Evolutionary conservation across 257 asterid genomes (phyloP).

Genomic region (Rubia yunnanensis): DNA sequence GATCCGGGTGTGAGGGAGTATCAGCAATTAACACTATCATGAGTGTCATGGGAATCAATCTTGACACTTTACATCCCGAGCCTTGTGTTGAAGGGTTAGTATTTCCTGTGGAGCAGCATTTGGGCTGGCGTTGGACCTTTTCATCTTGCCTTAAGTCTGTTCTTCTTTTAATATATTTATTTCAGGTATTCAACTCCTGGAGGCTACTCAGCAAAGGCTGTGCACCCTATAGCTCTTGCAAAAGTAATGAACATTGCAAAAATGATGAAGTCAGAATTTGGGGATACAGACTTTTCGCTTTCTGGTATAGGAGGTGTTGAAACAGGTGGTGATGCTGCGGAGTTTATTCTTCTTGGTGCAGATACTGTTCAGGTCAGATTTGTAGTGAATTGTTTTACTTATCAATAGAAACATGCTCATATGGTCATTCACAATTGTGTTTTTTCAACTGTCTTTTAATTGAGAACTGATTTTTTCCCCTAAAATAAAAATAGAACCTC

Average conservation of each 20-base stretch:
- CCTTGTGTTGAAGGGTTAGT: conserved; percentile 97
- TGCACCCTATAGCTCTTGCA: conserved; percentile 97
- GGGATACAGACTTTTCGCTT: conserved; percentile 52
- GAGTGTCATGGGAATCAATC: conserved; percentile 98
- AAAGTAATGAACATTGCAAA: conserved; percentile 86
- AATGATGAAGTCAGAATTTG: conserved; percentile 76
- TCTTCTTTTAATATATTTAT: conserved; percentile 2
- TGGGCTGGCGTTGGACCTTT: not conserved
- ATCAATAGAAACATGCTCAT: not conserved
- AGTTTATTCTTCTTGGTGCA: conserved; percentile 93
- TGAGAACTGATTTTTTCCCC: not conserved
- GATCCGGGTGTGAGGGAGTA: conserved; percentile 80
- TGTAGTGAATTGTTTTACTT: not conserved
- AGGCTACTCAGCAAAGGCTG: conserved; percentile 93
- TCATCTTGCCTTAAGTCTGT: conserved; percentile 1
- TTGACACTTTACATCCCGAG: conserved; percentile 76
- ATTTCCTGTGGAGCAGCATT: not conserved
- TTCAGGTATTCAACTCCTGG: conserved; percentile 92
- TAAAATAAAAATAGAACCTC: too few species aligned
- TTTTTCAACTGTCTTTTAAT: not conserved
- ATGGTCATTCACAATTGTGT: not conserved
- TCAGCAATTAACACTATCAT: conserved; percentile 93
- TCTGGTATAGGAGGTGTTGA: conserved; percentile 98
- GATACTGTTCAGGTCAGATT: conserved; percentile 79
- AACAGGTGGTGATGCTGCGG: conserved; percentile 91